phyloP scores from a whole-genome alignment of 2,329 filamentous ascomycete species.

The Corniculantispora saksenae region DNA sequence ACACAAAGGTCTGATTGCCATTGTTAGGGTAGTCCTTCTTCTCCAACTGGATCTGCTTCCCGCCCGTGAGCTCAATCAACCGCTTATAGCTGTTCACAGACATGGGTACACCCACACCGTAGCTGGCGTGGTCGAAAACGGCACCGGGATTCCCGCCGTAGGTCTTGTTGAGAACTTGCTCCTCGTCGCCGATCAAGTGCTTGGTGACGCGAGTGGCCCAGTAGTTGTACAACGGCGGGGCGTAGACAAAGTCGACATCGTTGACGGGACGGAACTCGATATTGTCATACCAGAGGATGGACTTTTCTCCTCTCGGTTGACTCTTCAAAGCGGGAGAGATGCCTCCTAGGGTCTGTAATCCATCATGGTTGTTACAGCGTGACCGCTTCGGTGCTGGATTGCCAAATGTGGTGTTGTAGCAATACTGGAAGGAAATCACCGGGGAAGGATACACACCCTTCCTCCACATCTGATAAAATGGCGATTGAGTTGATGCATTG shows the following conservation, averaged over 20 bases:
- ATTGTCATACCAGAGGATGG: conserved; percentile 32
- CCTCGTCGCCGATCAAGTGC: conserved; percentile 23
- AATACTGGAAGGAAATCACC: conserved; percentile 24
- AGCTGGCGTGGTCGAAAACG: conserved; percentile 26
- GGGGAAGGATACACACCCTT: conserved; percentile 20
- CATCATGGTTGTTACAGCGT: conserved; percentile 24
- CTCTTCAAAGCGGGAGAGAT: conserved; percentile 25
- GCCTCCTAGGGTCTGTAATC: conserved; percentile 24
- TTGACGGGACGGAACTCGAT: conserved; percentile 24
- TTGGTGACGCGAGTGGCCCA: conserved; percentile 22
- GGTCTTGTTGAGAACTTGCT: conserved; percentile 21
- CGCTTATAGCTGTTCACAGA: conserved; percentile 23
- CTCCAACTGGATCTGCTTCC: conserved; percentile 16
- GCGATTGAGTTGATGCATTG: conserved; percentile 17
- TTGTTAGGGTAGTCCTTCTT: conserved; percentile 23
- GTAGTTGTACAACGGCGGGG: conserved; percentile 25
- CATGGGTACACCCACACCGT: conserved; percentile 23
- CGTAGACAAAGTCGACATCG: conserved; percentile 23
- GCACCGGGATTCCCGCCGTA: conserved; percentile 22
- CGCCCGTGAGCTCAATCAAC: conserved; percentile 22
- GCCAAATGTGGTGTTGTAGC: conserved; percentile 18
- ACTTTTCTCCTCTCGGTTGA: conserved; percentile 23
- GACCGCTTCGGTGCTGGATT: conserved; percentile 10
- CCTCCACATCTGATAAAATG: conserved; percentile 26
- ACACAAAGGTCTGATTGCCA: conserved; percentile 22